Base-by-base conservation (phyloP, 768 basidiomycete species). In the Auriscalpium orientale region DNA sequence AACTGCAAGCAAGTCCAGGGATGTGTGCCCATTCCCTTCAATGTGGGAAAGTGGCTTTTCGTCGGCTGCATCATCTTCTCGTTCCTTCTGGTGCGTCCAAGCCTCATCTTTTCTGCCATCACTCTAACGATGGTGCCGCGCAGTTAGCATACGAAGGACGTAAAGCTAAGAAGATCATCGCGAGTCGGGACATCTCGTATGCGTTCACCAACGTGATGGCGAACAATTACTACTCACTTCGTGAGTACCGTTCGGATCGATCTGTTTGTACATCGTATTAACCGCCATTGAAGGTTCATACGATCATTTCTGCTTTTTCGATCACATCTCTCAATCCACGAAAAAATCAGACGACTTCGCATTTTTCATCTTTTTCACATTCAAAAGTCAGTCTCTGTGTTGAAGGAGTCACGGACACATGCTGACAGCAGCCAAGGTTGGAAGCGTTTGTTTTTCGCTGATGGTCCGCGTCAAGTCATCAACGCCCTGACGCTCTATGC, bases 311-410 rank as follows among this genome's bases (percentile, higher is more conserved):
- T 98, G 97, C 72, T 94, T 99, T 77, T 98, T 98, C 69, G 87
- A 90, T 63, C 93, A 98, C 64, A 97, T 99, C 71, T 85, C 85
- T 66, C 87, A 91, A 66, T 98, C 97, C 28, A 94, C 93, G 34
- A 98, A 95, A 79, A 85, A 83, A 59, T 94, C 88, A 70, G 97
- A 99, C 68, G 92, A 97, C 66, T 94, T 99, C 71, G 95, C 95
- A 36, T 98, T 98, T 79, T 99, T 97, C 72, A 83, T 98, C 67
- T 99, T 98, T 83, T 99, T 99, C 73, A 89, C 89, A 1, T 98
- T 99, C 81, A 99, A 99, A 79, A 95, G 95, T 91, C 58, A 53
- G 84, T 75, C 18, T 8, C 1, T 9, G 49, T 16, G 49, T 20
- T 51, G 16, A 15, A 36, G n/a, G 28, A 34, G 15, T 46, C 47